phyloP scores from a whole-genome alignment of 2,329 filamentous ascomycete genomes.

The Cladosporium sp. region DNA sequence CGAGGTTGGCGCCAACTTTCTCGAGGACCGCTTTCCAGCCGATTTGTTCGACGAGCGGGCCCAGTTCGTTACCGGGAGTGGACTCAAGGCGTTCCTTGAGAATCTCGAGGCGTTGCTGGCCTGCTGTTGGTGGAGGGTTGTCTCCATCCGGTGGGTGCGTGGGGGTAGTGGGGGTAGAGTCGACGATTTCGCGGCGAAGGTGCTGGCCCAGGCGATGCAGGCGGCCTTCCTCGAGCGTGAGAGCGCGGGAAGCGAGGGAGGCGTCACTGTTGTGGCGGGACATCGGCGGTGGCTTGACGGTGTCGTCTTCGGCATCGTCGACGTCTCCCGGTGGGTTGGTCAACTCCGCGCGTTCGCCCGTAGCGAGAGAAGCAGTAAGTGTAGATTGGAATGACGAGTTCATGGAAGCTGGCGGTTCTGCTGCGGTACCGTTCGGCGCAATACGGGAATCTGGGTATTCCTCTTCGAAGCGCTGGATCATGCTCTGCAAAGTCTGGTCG shows the following conservation, averaged over 20 bases:
- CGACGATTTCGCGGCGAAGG: conserved; percentile 64
- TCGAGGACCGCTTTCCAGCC: conserved; percentile 65
- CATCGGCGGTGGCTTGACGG: conserved; percentile 39
- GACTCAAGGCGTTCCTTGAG: conserved; percentile 51
- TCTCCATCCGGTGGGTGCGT: neutral
- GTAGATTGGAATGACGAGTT: conserved; percentile 28
- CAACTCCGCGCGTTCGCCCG: conserved; percentile 20
- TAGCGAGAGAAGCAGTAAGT: neutral
- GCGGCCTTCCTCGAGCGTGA: conserved; percentile 69
- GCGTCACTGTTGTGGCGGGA: conserved; percentile 66
- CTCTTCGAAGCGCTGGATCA: conserved; percentile 94
- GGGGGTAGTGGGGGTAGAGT: conserved; percentile 41
- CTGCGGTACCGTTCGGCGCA: conserved; percentile 23
- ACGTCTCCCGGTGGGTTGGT: conserved; percentile 20
- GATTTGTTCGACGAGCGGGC: conserved; percentile 59
- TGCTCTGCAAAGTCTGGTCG: conserved; percentile 81
- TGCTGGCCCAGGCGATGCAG: conserved; percentile 69
- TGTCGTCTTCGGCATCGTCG: conserved; percentile 38
- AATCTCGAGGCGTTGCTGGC: conserved; percentile 11
- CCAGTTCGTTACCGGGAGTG: conserved; percentile 62
- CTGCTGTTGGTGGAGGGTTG: conserved; percentile 21
- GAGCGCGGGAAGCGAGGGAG: conserved; percentile 65
- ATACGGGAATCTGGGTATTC: conserved; percentile 88
- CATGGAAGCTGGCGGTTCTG: conserved; percentile 10
- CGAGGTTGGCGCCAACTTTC: conserved; percentile 65